Evolutionary conservation across 2,329 filamentous ascomycete genomes (phyloP), one percentile per base, ranked within the genome.

Genomic region (Fusarium liriodendri): DNA sequence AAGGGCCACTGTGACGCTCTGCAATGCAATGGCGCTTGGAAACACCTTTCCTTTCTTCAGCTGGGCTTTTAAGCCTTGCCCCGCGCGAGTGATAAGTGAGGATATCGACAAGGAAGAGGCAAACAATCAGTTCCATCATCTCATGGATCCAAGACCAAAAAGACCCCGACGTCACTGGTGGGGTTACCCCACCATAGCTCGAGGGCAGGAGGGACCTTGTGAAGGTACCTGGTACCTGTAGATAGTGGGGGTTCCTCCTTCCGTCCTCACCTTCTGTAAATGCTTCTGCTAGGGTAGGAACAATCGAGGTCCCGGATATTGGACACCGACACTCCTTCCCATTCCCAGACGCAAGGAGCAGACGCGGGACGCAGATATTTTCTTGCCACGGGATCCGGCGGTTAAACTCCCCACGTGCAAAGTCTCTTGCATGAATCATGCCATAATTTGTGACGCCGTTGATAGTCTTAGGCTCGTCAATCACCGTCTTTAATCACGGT

Each of bases 91-190:
- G 66, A 61, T 45, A 64, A 62, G 61, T 54, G 47, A 54, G 18
- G 58, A 60, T 64, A 69, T 71, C 62, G 62, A 55, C 47, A 32
- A 32, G 47, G 47, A 52, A 52, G 27, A 54, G 47, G 27, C 27
- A 52, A n/a, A 13, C 27, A 54, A 52, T 29, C 25, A 52, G 16
- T 52, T 29, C 47, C 47, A 52, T 52, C 25, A 32, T 52, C 45
- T 50, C 45, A 52, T 52, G 25, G 25, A 52, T 29, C 47, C 25
- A 52, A 52, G 25, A 32, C 47, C 47, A 52, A 52, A 18, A 52
- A 54, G 61, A 50, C 33, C 18, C 58, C 63, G 71, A 76, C 73
- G 71, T 76, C 73, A 77, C 67, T 61, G 45, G 69, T 70, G 63
- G 67, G 60, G 70, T 50, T 25, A 32, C 47, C 73, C 73, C 73